Percentiles rank a stretch among this genome's conserved stretches.
Evolutionary conservation across 345 rosid species (phyloP).

Genomic region (Kernera saxatilis): DNA sequence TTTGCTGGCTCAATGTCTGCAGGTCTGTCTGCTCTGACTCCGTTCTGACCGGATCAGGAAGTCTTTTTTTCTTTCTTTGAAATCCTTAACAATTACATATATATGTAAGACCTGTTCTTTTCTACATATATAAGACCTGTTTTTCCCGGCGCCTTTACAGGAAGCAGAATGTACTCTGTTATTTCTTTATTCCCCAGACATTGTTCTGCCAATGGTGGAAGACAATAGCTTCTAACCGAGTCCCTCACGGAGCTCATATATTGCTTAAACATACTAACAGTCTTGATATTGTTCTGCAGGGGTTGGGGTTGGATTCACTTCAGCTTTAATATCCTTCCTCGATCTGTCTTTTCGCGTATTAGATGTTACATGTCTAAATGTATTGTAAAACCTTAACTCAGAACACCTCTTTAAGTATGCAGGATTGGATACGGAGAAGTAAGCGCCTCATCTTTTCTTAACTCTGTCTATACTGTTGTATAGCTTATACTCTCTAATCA

Average conservation of each 20-base stretch:
- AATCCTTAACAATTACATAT: neutral
- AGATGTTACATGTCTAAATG: neutral
- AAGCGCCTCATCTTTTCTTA: constrained; percentile 26
- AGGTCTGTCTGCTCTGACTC: constrained; percentile 38
- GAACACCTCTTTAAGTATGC: constrained; percentile 97
- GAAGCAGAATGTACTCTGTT: constrained; percentile 3
- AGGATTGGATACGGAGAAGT: constrained; percentile 92
- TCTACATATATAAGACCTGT: neutral
- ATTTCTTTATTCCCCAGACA: neutral
- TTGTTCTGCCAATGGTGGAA: neutral
- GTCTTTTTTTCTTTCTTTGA: neutral
- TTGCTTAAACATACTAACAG: constrained; percentile 7
- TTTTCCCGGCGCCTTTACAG: neutral
- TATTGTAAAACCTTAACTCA: constrained; percentile 55
- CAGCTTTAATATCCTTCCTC: constrained; percentile 87
- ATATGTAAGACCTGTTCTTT: neutral
- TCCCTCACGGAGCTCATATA: neutral
- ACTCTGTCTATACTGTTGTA: neutral
- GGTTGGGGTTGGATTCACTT: constrained; percentile 92
- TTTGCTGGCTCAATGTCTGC: constrained; percentile 95
- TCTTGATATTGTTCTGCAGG: constrained; percentile 44
- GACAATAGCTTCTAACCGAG: neutral
- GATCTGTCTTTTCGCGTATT: neutral
- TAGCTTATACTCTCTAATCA: neutral
- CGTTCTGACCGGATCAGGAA: neutral